A percentile compares a stretch with the other conserved stretches of the same genome.
Evolutionary conservation across 768 basidiomycete species (phyloP).

Genomic region (Crucibulum laeve): DNA sequence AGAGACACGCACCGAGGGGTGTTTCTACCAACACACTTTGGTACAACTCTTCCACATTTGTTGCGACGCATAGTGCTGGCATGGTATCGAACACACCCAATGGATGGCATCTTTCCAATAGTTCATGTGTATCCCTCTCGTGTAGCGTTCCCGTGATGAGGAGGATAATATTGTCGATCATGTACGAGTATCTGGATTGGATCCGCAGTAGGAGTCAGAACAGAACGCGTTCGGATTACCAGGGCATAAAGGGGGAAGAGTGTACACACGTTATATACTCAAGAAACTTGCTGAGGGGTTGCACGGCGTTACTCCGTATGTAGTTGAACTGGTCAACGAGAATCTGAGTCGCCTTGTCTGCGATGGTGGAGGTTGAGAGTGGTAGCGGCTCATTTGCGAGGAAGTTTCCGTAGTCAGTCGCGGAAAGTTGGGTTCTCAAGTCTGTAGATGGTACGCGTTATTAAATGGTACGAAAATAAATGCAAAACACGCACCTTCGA

Average conservation of each 20-base stretch:
- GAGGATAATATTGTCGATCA: conserved; percentile 99
- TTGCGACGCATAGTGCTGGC: conserved; percentile 98
- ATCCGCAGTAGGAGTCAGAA: no score
- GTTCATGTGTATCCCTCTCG: conserved; percentile 95
- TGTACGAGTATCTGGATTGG: conserved; percentile 91
- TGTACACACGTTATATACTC: conserved; percentile 95
- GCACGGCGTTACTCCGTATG: conserved; percentile 84
- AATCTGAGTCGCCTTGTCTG: conserved; percentile 93
- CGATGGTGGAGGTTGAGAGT: conserved; percentile 89
- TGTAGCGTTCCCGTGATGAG: conserved; percentile 97
- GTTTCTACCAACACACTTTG: conserved; percentile 97
- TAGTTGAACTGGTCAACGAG: conserved; percentile 98
- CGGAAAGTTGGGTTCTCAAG: conserved; percentile 89
- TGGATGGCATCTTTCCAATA: conserved; percentile 95
- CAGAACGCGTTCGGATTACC: no score
- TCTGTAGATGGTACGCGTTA: conserved; percentile 43
- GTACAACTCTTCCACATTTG: conserved; percentile 97
- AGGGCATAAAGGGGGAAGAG: no score
- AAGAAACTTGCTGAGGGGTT: conserved; percentile 86
- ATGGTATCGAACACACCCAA: conserved; percentile 97
- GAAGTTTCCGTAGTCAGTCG: conserved; percentile 98
- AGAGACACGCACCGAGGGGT: conserved; percentile 70
- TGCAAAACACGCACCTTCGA: conserved; percentile 66
- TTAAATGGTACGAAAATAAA: background rate
- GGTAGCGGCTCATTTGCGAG: conserved; percentile 94